Evolutionary conservation across 306 rosid species (phyloP).

Genomic region (Mucuna pruriens): DNA sequence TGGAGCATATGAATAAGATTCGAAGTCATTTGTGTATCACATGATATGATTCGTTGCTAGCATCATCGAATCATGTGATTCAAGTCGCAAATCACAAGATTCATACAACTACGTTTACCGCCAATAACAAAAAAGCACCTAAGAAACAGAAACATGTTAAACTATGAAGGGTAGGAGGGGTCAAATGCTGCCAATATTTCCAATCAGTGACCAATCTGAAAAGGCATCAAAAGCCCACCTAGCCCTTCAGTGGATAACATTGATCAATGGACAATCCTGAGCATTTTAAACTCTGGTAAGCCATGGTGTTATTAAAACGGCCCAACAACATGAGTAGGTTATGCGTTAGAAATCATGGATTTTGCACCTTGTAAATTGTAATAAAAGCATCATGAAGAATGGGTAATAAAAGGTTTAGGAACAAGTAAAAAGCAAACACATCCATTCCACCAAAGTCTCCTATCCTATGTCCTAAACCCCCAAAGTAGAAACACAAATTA

Average conservation of each 20-base stretch:
- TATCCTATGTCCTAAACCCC: not conserved
- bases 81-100: not conserved
- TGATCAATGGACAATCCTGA: not conserved
- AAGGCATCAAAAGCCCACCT: not conserved
- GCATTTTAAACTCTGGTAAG: not conserved
- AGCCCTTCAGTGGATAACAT: not conserved
- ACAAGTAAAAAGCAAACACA: not conserved
- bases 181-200: not conserved
- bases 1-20: not conserved
- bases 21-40: not conserved
- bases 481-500: not conserved
- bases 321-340: not conserved
- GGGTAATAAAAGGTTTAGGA: too few relatives aligned
- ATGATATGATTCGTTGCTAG: not conserved
- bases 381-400: not conserved
- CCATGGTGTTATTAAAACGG: not conserved
- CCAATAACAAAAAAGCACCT: not conserved
- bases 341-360: not conserved
- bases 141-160: conserved; percentile 5
- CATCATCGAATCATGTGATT: not conserved
- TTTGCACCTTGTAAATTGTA: not conserved
- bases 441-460: not conserved
- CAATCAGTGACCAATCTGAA: conserved; percentile 7
- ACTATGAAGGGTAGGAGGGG: not conserved
- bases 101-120: not conserved